Percentiles rank a stretch among this genome's conserved stretches.
phyloP scores from a whole-genome alignment of 352 stramenopile genomes.

The Globisporangium mamillatum region DNA sequence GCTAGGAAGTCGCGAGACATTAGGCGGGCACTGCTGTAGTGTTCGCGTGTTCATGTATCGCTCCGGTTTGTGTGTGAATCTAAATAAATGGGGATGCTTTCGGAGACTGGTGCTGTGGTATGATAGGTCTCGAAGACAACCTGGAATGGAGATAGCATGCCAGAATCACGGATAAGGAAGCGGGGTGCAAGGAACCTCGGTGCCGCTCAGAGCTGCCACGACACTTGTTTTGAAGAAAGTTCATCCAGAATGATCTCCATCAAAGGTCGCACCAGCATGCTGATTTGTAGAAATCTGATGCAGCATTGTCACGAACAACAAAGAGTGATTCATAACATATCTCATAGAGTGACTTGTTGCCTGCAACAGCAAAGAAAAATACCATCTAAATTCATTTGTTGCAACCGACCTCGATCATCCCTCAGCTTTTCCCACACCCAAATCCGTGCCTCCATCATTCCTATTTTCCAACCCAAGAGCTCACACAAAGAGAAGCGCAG shows the following conservation, averaged over 20 bases:
- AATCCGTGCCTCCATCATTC: not conserved
- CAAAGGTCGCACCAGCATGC: not conserved
- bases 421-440: not conserved
- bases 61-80: not conserved
- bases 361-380: not conserved
- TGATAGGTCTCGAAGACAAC: not conserved
- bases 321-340: not conserved
- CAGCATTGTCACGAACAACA: not conserved
- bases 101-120: not conserved
- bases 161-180: not conserved
- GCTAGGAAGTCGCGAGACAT: not conserved
- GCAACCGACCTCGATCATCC: not conserved
- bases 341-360: not conserved
- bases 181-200: not conserved
- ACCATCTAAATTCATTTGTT: not conserved
- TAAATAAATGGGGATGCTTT: not conserved
- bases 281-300: not conserved
- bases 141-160: not conserved
- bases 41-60: not conserved
- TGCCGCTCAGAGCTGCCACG: not conserved
- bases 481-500: not conserved
- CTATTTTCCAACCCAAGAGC: constrained; percentile 3
- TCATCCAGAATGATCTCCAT: too few species aligned
- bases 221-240: not conserved
- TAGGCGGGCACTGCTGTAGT: not conserved